Conservation (phyloP, 345 rosid species). For the Reutealis trisperma region DNA sequence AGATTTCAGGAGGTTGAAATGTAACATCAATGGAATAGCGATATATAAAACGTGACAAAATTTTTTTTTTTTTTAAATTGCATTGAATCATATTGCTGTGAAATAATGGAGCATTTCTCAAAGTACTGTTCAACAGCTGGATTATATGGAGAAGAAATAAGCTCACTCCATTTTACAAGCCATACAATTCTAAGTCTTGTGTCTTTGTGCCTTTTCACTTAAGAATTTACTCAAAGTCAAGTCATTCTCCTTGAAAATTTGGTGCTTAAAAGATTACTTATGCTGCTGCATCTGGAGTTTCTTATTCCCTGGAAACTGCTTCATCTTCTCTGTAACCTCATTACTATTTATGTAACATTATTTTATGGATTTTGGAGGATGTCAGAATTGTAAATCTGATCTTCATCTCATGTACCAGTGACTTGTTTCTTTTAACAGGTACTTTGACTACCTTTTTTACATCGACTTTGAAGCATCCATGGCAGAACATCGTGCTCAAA, state of each 20-base stretch:
- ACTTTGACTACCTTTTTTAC: conserved; percentile 88
- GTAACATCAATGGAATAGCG: neutral
- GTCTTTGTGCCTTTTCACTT: too few species aligned
- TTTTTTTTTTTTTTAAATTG: neutral
- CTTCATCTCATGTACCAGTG: neutral
- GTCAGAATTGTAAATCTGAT: neutral
- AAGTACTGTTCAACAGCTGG: neutral
- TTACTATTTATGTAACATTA: neutral
- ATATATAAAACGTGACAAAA: neutral
- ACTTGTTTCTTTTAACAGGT: conserved; percentile 49
- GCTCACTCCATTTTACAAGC: neutral
- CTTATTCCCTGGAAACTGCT: neutral
- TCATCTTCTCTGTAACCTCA: neutral
- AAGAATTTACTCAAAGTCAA: neutral
- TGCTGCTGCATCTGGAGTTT: neutral
- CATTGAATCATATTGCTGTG: neutral
- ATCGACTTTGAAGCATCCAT: conserved; percentile 92
- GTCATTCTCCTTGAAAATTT: neutral
- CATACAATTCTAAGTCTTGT: neutral
- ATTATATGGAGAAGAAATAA: neutral
- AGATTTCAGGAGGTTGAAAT: neutral
- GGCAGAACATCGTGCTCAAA: conserved; percentile 85
- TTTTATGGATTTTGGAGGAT: neutral
- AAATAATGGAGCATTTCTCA: neutral
- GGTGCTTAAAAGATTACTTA: neutral